These are phyloP conservation scores for Tritrichomonas musculus DNA, from an alignment of 208 protist species.

Conservation along the genomic window DNA sequence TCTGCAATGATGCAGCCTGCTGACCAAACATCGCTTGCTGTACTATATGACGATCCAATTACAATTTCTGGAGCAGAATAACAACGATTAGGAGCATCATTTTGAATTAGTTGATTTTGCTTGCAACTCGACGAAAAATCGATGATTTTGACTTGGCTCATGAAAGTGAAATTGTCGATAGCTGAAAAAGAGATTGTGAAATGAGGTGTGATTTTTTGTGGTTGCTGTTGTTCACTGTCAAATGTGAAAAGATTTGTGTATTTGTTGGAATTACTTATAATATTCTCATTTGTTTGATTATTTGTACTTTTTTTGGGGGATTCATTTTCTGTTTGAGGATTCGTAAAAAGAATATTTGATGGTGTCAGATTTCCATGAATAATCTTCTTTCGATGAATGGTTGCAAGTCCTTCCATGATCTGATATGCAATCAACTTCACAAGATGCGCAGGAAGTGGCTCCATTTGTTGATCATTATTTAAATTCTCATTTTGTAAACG, in stretches of 20 bases:
- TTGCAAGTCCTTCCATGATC: neutral
- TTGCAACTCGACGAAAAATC: slow-evolving; percentile 57
- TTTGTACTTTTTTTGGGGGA: too few species aligned
- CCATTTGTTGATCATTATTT: too few species aligned
- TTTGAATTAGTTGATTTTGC: slow-evolving; percentile 68
- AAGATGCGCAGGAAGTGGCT: slow-evolving; percentile 46
- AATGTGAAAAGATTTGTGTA: too few species aligned
- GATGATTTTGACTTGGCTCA: slow-evolving; percentile 50
- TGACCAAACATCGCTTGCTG: slow-evolving; percentile 75
- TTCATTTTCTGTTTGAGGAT: too few species aligned
- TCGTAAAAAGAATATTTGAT: neutral
- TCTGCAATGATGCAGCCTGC: slow-evolving; percentile 94
- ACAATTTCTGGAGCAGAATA: slow-evolving; percentile 78
- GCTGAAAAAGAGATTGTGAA: too few species aligned
- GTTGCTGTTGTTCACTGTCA: too few species aligned
- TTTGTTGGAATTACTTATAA: too few species aligned
- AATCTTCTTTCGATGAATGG: neutral
- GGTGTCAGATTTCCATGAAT: neutral
- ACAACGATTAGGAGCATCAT: slow-evolving; percentile 80
- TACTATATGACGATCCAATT: slow-evolving; percentile 26
- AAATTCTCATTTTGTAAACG: too few species aligned
- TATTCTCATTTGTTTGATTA: too few species aligned
- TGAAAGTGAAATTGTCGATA: too few species aligned
- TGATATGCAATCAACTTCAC: slow-evolving; percentile 38
- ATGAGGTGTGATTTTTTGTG: too few species aligned